Percentiles rank a stretch among this genome's conserved stretches.
phyloP scores from a whole-genome alignment of 352 stramenopile species.

The Pythium coloratum region DNA sequence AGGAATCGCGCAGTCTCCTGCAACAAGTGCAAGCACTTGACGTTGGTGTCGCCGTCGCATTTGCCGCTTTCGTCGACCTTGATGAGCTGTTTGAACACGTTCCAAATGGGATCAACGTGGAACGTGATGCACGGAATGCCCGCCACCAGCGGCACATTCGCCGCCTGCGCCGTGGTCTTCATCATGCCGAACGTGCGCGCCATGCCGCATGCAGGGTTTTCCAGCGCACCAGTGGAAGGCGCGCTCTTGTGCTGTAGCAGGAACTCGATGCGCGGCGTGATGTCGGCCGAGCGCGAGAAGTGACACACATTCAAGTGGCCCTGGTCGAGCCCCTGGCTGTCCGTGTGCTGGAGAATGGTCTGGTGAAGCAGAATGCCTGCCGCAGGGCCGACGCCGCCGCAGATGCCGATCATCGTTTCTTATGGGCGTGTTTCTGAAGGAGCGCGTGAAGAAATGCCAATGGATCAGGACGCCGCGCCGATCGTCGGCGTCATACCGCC shows the following conservation, averaged over 20 bases:
- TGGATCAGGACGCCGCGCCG: neutral
- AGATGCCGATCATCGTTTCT: slow-evolving; percentile 44
- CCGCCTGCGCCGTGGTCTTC: slow-evolving; percentile 22
- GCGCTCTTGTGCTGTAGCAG: slow-evolving; percentile 27
- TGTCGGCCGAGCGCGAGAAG: slow-evolving; percentile 44
- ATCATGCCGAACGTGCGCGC: slow-evolving; percentile 47
- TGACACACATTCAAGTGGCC: slow-evolving; percentile 52
- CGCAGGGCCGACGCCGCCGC: slow-evolving; percentile 46
- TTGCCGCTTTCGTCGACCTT: slow-evolving; percentile 17
- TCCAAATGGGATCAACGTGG: slow-evolving; percentile 47
- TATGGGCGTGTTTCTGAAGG: neutral
- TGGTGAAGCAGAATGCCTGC: slow-evolving; percentile 57
- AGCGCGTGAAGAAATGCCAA: neutral
- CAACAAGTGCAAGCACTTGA: slow-evolving; percentile 48
- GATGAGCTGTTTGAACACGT: slow-evolving; percentile 33
- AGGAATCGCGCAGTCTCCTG: slow-evolving; percentile 43
- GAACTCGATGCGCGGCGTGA: slow-evolving; percentile 39
- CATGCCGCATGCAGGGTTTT: slow-evolving; percentile 55
- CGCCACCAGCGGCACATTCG: slow-evolving; percentile 34
- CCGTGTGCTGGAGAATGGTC: slow-evolving; percentile 47
- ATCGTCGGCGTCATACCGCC: neutral
- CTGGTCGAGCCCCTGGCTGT: slow-evolving; percentile 46
- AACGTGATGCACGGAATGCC: slow-evolving; percentile 59
- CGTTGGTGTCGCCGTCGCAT: slow-evolving; percentile 1
- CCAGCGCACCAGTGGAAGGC: slow-evolving; percentile 4